phyloP scores from a whole-genome alignment of 2,329 filamentous ascomycete genomes.

The Aspergillus tamarii region DNA sequence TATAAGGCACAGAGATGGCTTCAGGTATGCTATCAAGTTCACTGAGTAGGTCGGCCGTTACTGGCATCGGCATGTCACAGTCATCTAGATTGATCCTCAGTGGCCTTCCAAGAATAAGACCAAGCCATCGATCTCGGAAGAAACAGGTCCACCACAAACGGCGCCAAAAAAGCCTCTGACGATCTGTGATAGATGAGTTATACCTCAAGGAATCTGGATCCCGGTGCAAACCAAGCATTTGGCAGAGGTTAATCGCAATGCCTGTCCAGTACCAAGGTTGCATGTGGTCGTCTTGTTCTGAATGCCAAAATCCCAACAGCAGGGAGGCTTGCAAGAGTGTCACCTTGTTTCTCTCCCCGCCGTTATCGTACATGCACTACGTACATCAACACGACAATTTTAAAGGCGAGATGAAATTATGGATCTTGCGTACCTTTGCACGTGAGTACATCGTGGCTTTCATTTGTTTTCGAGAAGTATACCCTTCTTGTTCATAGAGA shows the following conservation, averaged over 20 bases:
- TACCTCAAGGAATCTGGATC: constrained; percentile 20
- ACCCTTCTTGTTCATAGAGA: constrained; percentile 34
- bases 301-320: constrained; percentile 49
- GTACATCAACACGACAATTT: neutral
- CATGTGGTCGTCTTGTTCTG: constrained; percentile 45
- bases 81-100: constrained; percentile 44
- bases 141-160: constrained; percentile 48
- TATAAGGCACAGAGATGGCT: constrained; percentile 13
- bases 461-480: constrained; percentile 37
- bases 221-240: constrained; percentile 49
- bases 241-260: constrained; percentile 48
- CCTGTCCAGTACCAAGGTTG: constrained; percentile 53
- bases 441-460: constrained; percentile 42
- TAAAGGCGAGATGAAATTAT: constrained; percentile 17
- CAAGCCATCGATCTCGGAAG: constrained; percentile 46
- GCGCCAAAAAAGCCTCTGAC: constrained; percentile 37
- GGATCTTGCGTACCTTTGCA: constrained; percentile 34
- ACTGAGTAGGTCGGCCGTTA: constrained; percentile 28
- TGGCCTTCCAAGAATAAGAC: constrained; percentile 44
- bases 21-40: constrained; percentile 22
- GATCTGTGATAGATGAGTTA: constrained; percentile 25
- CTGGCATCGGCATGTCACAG: constrained; percentile 39
- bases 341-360: constrained; percentile 45
- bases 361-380: constrained; percentile 33
- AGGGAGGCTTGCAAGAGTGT: constrained; percentile 49